phyloP scores from a whole-genome alignment of 2,329 filamentous ascomycete genomes.

The Penicillium sp. region DNA sequence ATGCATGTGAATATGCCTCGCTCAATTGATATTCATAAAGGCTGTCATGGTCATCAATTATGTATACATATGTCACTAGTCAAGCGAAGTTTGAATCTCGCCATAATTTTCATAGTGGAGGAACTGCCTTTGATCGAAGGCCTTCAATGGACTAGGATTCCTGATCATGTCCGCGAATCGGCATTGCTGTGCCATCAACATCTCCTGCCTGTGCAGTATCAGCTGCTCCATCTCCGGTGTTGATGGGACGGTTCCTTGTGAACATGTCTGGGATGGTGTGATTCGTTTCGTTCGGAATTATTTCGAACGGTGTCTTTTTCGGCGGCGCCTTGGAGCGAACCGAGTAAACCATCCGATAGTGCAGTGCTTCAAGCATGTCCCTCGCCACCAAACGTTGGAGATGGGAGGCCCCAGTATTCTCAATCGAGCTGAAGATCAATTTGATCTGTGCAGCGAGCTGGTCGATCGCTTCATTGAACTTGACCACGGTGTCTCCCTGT shows the following conservation, averaged over 20 bases:
- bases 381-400: slow-evolving; percentile 77
- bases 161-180: slow-evolving; percentile 10
- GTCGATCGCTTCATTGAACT: slow-evolving; percentile 75
- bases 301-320: slow-evolving; percentile 51
- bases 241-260: slow-evolving; percentile 1
- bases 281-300: slow-evolving; percentile 18
- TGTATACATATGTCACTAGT: slow-evolving; percentile 3
- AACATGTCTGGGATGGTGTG: slow-evolving; percentile 21
- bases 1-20: slow-evolving; percentile 18
- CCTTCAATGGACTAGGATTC: not conserved
- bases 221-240: not conserved
- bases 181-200: slow-evolving; percentile 6
- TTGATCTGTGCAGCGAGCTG: slow-evolving; percentile 64
- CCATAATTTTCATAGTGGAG: not conserved
- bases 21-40: slow-evolving; percentile 15
- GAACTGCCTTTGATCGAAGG: not conserved
- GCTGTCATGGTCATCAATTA: slow-evolving; percentile 19
- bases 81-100: not conserved
- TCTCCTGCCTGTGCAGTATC: not conserved
- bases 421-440: slow-evolving; percentile 62
- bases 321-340: slow-evolving; percentile 67
- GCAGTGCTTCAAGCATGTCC: slow-evolving; percentile 72
- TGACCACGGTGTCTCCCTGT: slow-evolving; percentile 43
- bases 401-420: slow-evolving; percentile 73
- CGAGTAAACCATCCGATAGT: slow-evolving; percentile 70